A percentile compares a stretch with the other conserved stretches of the same genome.
Conservation (phyloP, 257 asterid species). For the Henckelia pumila region DNA sequence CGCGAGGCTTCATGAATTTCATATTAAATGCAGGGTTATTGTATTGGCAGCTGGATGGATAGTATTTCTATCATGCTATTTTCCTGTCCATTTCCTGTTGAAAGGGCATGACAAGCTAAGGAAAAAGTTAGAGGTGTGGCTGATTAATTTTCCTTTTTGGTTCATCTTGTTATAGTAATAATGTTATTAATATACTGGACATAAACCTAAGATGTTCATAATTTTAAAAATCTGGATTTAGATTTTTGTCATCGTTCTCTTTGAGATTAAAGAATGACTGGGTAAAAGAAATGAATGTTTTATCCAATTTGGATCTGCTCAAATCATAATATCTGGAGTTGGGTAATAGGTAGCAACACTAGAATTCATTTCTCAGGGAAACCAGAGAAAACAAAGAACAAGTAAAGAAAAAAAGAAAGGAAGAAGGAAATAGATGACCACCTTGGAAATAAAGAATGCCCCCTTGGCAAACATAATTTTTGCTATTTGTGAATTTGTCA, state of each 20-base stretch:
- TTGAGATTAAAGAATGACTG: neutral
- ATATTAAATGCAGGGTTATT: slow-evolving; percentile 63
- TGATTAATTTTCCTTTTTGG: slow-evolving; percentile 16
- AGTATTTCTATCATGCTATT: slow-evolving; percentile 84
- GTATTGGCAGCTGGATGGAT: slow-evolving; percentile 94
- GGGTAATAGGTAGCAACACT: slow-evolving; percentile 1
- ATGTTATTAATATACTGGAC: neutral
- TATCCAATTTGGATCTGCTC: slow-evolving; percentile 15
- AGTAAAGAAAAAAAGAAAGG: neutral
- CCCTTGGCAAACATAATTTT: slow-evolving; percentile 5
- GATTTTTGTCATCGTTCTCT: slow-evolving; percentile 18
- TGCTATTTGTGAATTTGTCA: slow-evolving; percentile 14
- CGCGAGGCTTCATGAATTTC: slow-evolving; percentile 2
- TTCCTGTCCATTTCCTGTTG: slow-evolving; percentile 87
- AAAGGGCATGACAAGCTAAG: slow-evolving; percentile 86
- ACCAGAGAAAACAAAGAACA: neutral
- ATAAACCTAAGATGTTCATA: neutral
- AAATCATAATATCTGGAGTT: slow-evolving; percentile 13
- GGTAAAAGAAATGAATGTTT: slow-evolving; percentile 10
- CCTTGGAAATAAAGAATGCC: neutral
- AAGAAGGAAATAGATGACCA: neutral
- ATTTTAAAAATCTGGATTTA: neutral
- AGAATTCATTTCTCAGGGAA: neutral
- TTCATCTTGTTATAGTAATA: neutral
- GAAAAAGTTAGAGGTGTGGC: slow-evolving; percentile 77